Evolutionary conservation across 2,329 filamentous ascomycete species (phyloP).

Genomic region (Penicillium nordicum): DNA sequence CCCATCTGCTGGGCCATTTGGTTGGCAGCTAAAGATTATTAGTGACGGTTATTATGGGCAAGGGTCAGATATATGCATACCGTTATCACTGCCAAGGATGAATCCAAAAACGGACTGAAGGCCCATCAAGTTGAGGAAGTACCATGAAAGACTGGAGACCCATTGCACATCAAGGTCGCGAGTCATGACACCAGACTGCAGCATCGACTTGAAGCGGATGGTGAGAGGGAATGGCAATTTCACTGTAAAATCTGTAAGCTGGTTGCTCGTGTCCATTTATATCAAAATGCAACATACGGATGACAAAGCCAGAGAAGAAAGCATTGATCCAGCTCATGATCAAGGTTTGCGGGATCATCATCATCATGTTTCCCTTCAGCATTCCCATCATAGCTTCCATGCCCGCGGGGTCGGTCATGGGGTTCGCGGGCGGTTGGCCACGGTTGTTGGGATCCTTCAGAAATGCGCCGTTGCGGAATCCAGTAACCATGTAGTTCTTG

Average conservation of each 20-base stretch:
- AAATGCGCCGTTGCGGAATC: slow-evolving; percentile 81
- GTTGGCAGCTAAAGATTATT: slow-evolving; percentile 65
- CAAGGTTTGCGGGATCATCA: slow-evolving; percentile 97
- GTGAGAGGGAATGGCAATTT: slow-evolving; percentile 97
- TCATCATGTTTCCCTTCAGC: slow-evolving; percentile 99
- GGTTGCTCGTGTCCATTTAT: neutral
- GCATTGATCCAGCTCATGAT: slow-evolving; percentile 99
- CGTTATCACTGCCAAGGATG: slow-evolving; percentile 90
- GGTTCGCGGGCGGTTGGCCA: slow-evolving; percentile 86
- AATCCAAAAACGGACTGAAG: slow-evolving; percentile 97
- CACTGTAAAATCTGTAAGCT: slow-evolving; percentile 52
- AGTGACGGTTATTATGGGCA: neutral
- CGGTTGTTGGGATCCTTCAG: slow-evolving; percentile 83
- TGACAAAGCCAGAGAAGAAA: slow-evolving; percentile 97
- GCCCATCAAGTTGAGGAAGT: slow-evolving; percentile 95
- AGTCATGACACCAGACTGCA: slow-evolving; percentile 94
- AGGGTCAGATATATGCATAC: slow-evolving; percentile 51
- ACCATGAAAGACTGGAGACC: slow-evolving; percentile 99
- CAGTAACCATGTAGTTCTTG: slow-evolving; percentile 74
- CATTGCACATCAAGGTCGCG: slow-evolving; percentile 94
- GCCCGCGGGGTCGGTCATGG: slow-evolving; percentile 87
- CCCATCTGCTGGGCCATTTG: slow-evolving; percentile 85
- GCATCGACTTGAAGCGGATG: slow-evolving; percentile 99
- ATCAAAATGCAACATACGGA: slow-evolving; percentile 60
- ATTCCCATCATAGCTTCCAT: slow-evolving; percentile 99